Evolutionary conservation across 306 rosid genomes (phyloP).

Genomic region (Vicia faba): DNA sequence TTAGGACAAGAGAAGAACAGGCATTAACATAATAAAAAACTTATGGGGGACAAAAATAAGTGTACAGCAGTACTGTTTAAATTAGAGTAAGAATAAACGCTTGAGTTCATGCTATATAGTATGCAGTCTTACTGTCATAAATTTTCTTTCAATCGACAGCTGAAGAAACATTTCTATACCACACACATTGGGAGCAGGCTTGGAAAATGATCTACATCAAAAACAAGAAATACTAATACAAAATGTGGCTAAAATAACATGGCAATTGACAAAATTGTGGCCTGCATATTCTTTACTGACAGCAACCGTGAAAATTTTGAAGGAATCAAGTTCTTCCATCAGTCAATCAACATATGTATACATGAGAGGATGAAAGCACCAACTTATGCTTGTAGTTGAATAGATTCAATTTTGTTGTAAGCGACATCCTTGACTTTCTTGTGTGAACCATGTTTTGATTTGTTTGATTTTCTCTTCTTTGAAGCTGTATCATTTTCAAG

Average conservation of each 20-base stretch:
- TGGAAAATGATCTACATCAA: constrained; percentile 22
- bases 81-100: neutral
- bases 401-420: constrained; percentile 51
- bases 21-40: neutral
- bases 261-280: constrained; percentile 23
- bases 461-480: constrained; percentile 80
- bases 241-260: constrained; percentile 25
- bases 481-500: constrained; percentile 40
- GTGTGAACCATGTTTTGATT: constrained; percentile 57
- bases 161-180: constrained; percentile 11
- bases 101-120: neutral
- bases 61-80: neutral
- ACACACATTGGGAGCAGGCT: constrained; percentile 18
- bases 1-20: neutral
- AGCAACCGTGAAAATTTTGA: constrained; percentile 23
- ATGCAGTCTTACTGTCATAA: neutral
- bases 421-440: constrained; percentile 67
- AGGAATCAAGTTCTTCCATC: constrained; percentile 27
- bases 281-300: constrained; percentile 10
- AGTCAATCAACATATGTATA: no score
- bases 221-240: constrained; percentile 26
- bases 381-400: constrained; percentile 43
- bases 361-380: constrained; percentile 25
- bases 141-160: constrained; percentile 12
- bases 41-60: neutral